Base-by-base conservation (phyloP, 805 yeast genomes). In the Lipomyces chichibuensis region DNA sequence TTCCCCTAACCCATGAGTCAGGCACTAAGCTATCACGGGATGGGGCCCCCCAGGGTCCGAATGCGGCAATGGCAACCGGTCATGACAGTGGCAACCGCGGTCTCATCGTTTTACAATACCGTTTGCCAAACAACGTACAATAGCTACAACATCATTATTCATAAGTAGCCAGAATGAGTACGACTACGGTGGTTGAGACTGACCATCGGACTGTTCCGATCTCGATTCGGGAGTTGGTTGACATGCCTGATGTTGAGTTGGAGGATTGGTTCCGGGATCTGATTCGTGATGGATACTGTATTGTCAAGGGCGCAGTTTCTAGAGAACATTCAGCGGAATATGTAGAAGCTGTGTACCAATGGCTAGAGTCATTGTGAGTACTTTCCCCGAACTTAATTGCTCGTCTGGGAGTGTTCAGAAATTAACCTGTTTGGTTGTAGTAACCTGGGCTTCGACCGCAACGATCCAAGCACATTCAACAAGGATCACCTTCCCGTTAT, bases 241-340 rank as follows among this genome's bases (percentile, higher is more conserved):
- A 39, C 3, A 32, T 39, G 46, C 64, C 67, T 11, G 66, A 57
- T 51, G 67, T 60, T n/a, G 61, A 43, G 43, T 53, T 62, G 25
- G 62, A 57, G 27, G 69, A 65, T 53, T 65, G 65, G 65, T 59
- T 62, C 59, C 53, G 54, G 56, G 65, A 62, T 53, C 60, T 65
- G 13, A 58, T 65, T 27, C 59, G 69, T 29, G 69, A 65, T 39
- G 65, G 69, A 39, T 62, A 65, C 63, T 62, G 65, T 60, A 52
- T 65, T 56, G 69, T 65, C 57, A 62, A 62, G 35, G 65, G 58
- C 37, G 65, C 65, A 3, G 58, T 65, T n/a, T 62, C 69, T 25
- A 43, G 20, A 17, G 69, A 65, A 63, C 63, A 62, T 57, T 61
- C 66, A 17, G 65, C 61, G 20, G 69, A 60, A 52, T 58, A 62